Base-by-base conservation (phyloP, 257 asterid genomes). In the Paraleonurus japonicus region DNA sequence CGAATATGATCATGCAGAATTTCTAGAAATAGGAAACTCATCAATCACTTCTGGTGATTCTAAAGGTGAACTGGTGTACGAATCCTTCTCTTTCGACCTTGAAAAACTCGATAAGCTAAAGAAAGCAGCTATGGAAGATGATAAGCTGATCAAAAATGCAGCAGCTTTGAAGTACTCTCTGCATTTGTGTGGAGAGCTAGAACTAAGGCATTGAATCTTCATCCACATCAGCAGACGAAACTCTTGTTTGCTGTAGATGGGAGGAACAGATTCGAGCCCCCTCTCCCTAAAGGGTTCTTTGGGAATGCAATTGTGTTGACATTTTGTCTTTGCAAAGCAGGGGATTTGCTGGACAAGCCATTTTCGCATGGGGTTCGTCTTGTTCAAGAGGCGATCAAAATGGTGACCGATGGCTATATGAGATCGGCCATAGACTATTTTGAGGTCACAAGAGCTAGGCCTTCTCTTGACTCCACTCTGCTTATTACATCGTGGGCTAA, bases 121-220 rank as follows among this genome's bases (percentile, higher is more conserved):
- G 65, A 60, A 7, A 28, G 68, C 37, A 24, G 83, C 84, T 50
- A 64, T 51, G 81, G 83, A 80, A 62, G 81, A 78, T 32, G 84
- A 78, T 39, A 80, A 76, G 22, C 35, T 35, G 23, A 45, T 76
- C 22, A 20, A 59, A 76, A 74, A 5, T 86, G 87, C 71, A 84
- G 87, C 50, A 80, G 80, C 30, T 86, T 86, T 51, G 87, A 84
- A 84, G 85, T 74, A 4, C 85, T 84, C 1, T 80, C 87, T n/a
- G 87, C 84, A 11, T 84, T 82, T 67, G 30, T 84, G 2, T 84
- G 91, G 89, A 78, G 67, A 62, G 78, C 84, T 35, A 65, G 91
- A 4, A 81, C 80, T 45, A 73, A 65, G 59, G 85, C 87, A 3
- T 51, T 83, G 54, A 67, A 69, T 35, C 57, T 16, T 17, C 24